These are phyloP conservation scores for Chernovozyma sophiae-reginae DNA, from an alignment of 1,139 yeast species.

Conservation along the genomic window DNA sequence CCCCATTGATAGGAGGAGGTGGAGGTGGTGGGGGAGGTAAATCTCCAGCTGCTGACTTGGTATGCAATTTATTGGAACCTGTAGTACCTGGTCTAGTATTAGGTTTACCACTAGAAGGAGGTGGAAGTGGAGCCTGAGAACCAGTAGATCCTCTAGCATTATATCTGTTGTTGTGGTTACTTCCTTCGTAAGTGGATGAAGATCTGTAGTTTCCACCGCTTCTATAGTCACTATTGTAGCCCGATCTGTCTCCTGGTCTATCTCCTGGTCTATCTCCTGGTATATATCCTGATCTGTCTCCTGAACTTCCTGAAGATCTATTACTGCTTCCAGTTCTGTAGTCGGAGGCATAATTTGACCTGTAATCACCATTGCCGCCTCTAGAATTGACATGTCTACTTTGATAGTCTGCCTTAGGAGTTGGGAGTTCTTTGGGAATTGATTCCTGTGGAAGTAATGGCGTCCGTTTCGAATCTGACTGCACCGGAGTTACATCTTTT, in stretches of 20 bases:
- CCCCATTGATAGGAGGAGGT: constrained; percentile 15
- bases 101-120: not conserved
- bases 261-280: not conserved
- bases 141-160: constrained; percentile 9
- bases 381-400: not conserved
- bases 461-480: constrained; percentile 6
- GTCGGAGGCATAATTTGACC: not conserved
- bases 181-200: not conserved
- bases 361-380: constrained; percentile 2
- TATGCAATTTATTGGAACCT: not conserved
- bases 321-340: not conserved
- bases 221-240: not conserved
- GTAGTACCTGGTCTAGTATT: constrained; percentile 4
- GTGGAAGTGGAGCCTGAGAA: constrained; percentile 4
- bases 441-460: constrained; percentile 17
- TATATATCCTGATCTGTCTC: not conserved
- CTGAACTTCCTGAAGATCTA: not conserved
- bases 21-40: constrained; percentile 22
- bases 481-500: not conserved
- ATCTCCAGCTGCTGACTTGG: not conserved
- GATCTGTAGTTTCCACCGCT: not conserved
- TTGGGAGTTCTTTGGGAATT: constrained; percentile 6
- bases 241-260: not conserved
- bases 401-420: not conserved
- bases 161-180: not conserved